Evolutionary conservation across 2,329 filamentous ascomycete genomes (phyloP).

Genomic region (Colletotrichum truncatum): DNA sequence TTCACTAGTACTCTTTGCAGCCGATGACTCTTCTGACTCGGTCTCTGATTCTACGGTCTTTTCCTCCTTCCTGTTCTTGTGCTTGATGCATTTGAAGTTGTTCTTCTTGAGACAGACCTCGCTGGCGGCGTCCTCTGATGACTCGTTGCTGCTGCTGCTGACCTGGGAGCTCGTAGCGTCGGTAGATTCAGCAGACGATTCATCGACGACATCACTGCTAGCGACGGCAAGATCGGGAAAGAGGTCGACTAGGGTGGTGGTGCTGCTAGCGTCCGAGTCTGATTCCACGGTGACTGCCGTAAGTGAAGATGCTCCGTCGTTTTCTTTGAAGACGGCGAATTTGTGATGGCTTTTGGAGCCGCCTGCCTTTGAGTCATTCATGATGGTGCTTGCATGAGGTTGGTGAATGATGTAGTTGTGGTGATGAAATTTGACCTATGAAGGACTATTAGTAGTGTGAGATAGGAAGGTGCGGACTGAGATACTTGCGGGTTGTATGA

Average conservation of each 20-base stretch:
- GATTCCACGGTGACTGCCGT: slow-evolving; percentile 4
- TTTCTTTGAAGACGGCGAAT: neutral
- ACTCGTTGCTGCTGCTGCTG: neutral
- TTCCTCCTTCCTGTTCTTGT: neutral
- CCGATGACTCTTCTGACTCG: neutral
- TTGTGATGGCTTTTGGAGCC: neutral
- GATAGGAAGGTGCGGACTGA: neutral
- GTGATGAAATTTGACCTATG: neutral
- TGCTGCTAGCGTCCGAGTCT: slow-evolving; percentile 7
- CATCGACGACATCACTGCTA: neutral
- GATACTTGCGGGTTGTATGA: no score
- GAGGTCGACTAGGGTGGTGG: slow-evolving; percentile 14
- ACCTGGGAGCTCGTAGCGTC: slow-evolving; percentile 5
- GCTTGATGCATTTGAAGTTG: neutral
- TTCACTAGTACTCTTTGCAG: neutral
- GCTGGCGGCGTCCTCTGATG: neutral
- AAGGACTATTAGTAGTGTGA: neutral
- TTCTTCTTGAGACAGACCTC: neutral
- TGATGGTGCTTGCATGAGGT: neutral
- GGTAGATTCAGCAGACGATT: slow-evolving; percentile 12
- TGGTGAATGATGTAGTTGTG: no score
- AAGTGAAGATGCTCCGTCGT: neutral
- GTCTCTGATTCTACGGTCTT: neutral
- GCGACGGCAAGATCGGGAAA: neutral
- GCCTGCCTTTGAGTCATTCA: neutral